phyloP scores from a whole-genome alignment of 768 basidiomycete genomes.

The Mycena vitilis region DNA sequence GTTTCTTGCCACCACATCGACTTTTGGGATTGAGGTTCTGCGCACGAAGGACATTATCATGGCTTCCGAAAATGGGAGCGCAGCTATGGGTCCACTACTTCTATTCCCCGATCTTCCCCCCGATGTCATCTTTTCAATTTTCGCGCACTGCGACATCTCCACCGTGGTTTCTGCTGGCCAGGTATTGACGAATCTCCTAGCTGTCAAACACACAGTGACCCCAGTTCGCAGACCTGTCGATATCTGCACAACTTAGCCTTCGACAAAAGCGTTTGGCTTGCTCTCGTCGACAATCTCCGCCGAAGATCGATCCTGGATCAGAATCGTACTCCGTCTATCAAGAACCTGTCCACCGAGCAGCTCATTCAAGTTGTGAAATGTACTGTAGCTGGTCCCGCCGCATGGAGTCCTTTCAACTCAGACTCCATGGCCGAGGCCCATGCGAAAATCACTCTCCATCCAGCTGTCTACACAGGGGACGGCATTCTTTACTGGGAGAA shows the following conservation, averaged over 20 bases:
- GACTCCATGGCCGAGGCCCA: background rate
- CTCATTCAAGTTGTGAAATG: slow-evolving; percentile 6
- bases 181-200: background rate
- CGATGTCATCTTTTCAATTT: slow-evolving; percentile 10
- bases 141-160: slow-evolving; percentile 7
- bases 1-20: too few relatives aligned
- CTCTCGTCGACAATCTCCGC: slow-evolving; percentile 14
- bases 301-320: slow-evolving; percentile 10
- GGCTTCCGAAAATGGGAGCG: too few relatives aligned
- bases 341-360: background rate
- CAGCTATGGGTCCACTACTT: too few relatives aligned
- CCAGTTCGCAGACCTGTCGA: slow-evolving; percentile 19
- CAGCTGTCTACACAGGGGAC: background rate
- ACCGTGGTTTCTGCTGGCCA: slow-evolving; percentile 6
- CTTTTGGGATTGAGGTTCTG: too few relatives aligned
- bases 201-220: background rate
- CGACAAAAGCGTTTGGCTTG: slow-evolving; percentile 25
- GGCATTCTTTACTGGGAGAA: background rate
- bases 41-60: too few relatives aligned
- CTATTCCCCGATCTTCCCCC: background rate
- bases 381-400: background rate
- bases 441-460: background rate
- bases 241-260: slow-evolving; percentile 18
- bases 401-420: background rate
- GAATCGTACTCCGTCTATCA: background rate